Percentiles rank a stretch among this genome's conserved stretches.
phyloP scores from a whole-genome alignment of 208 protist genomes.

The Acanthamoeba quina region DNA sequence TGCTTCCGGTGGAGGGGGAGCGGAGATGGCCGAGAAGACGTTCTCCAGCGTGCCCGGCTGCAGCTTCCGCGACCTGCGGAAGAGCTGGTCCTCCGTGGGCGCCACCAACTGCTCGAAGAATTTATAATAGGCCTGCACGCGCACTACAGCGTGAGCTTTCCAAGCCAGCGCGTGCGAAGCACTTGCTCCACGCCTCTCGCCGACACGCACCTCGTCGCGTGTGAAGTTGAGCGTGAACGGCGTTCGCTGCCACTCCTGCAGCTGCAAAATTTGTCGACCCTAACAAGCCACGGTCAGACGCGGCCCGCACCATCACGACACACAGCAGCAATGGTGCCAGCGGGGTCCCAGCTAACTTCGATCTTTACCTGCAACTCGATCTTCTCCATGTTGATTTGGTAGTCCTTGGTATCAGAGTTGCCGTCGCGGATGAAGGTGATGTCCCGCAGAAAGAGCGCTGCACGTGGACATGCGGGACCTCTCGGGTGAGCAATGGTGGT shows the following conservation, averaged over 20 bases:
- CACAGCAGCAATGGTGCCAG: too few species aligned
- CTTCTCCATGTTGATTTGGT: slow-evolving; percentile 43
- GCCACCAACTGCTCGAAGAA: neutral
- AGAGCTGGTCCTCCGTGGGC: neutral
- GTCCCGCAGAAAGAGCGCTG: slow-evolving; percentile 32
- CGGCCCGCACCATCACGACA: too few species aligned
- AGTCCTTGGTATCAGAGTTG: slow-evolving; percentile 31
- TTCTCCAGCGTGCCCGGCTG: neutral
- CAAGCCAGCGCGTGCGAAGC: too few species aligned
- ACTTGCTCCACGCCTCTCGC: neutral
- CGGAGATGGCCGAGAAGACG: neutral
- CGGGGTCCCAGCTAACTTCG: neutral
- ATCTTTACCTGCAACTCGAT: neutral
- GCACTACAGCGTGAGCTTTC: too few species aligned
- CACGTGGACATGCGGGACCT: neutral
- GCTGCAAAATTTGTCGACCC: neutral
- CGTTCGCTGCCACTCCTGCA: neutral
- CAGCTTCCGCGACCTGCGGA: neutral
- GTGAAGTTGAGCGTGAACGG: neutral
- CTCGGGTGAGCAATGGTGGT: neutral
- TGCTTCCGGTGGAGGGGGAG: neutral
- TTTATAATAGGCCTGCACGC: neutral
- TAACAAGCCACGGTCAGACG: neutral
- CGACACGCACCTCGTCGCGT: neutral
- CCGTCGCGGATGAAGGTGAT: slow-evolving; percentile 43